phyloP scores from a whole-genome alignment of 805 yeast genomes.

The Starmerella bacillaris region DNA sequence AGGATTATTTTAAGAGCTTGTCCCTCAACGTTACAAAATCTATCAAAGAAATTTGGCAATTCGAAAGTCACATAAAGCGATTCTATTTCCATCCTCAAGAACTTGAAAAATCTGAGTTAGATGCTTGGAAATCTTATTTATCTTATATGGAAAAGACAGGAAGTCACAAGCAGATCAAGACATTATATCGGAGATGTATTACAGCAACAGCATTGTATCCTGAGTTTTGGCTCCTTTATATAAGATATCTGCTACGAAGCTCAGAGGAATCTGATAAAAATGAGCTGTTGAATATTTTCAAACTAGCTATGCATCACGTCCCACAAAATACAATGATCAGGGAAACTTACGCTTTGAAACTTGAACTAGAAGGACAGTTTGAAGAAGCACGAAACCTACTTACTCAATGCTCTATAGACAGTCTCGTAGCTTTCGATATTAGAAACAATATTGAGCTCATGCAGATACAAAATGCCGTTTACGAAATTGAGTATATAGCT shows the following conservation, averaged over 20 bases:
- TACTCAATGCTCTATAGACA: constrained; percentile 1
- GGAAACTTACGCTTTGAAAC: not conserved
- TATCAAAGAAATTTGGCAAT: constrained; percentile 54
- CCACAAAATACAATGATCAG: constrained; percentile 3
- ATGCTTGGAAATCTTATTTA: constrained; percentile 49
- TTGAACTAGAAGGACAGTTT: constrained; percentile 8
- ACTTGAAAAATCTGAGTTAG: constrained; percentile 29
- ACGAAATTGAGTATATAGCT: constrained; percentile 2
- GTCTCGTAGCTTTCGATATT: constrained; percentile 7
- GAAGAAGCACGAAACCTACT: constrained; percentile 6
- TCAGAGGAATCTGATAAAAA: not conserved
- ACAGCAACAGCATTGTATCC: constrained; percentile 36
- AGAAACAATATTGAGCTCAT: not conserved
- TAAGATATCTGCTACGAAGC: constrained; percentile 30
- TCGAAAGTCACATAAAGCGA: constrained; percentile 46
- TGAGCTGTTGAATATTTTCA: constrained; percentile 1
- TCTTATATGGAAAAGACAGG: constrained; percentile 31
- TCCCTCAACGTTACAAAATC: constrained; percentile 30
- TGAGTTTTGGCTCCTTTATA: constrained; percentile 52
- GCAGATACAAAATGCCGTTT: not conserved
- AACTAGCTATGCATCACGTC: constrained; percentile 6
- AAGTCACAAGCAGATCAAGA: constrained; percentile 21
- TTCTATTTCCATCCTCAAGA: constrained; percentile 38
- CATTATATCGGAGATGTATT: constrained; percentile 55
- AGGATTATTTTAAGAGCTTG: constrained; percentile 8